Conservation (phyloP, 2,329 filamentous ascomycete species). For the Fusarium devonianum region DNA sequence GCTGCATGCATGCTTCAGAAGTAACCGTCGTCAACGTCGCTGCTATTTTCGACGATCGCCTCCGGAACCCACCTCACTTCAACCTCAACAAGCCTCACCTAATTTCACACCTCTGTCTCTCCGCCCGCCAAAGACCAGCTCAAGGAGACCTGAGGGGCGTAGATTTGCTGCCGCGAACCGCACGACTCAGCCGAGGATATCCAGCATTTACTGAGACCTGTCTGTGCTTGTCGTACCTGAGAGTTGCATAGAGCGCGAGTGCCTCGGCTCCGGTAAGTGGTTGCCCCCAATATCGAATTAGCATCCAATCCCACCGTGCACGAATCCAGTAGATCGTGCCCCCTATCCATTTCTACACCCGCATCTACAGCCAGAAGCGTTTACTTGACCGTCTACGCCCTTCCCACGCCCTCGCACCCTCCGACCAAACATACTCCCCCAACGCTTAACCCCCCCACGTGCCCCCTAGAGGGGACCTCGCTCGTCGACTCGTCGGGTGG, state of each 20-base stretch:
- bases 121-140: slow-evolving; percentile 10
- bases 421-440: slow-evolving; percentile 14
- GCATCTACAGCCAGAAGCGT: slow-evolving; percentile 16
- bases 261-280: slow-evolving; percentile 35
- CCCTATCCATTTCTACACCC: no score
- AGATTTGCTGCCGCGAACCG: slow-evolving; percentile 3
- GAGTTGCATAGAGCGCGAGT: slow-evolving; percentile 16
- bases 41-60: slow-evolving; percentile 22
- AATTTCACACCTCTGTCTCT: no score
- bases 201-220: slow-evolving; percentile 7
- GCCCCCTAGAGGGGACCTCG: slow-evolving; percentile 35
- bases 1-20: background rate
- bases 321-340: no score
- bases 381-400: background rate
- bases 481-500: slow-evolving; percentile 20
- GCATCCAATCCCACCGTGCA: slow-evolving; percentile 16
- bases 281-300: slow-evolving; percentile 15
- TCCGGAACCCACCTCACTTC: slow-evolving; percentile 29
- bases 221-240: slow-evolving; percentile 18
- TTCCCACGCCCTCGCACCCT: slow-evolving; percentile 18
- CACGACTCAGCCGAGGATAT: slow-evolving; percentile 6
- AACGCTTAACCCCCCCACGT: slow-evolving; percentile 38
- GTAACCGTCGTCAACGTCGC: slow-evolving; percentile 1
- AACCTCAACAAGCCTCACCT: slow-evolving; percentile 24
- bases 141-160: slow-evolving; percentile 5